Percentiles rank a stretch among this genome's conserved stretches.
These are phyloP conservation scores for Pleurotus citrinopileatus DNA, from an alignment of 768 basidiomycete species.

Conservation along the genomic window DNA sequence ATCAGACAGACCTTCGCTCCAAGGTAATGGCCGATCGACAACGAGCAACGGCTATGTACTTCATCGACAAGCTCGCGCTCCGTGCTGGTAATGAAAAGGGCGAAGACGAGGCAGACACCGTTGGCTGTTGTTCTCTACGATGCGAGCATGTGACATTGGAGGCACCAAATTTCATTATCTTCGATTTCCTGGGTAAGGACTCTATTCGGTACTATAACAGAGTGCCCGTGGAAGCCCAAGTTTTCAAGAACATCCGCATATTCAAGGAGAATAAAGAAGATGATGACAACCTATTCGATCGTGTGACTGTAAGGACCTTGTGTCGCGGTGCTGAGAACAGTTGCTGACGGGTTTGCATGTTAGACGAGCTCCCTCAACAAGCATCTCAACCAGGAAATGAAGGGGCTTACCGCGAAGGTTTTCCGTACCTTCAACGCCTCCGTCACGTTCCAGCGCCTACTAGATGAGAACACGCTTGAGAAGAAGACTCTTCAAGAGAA, in stretches of 20 bases:
- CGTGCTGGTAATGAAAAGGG: conserved; percentile 99
- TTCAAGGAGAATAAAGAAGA: conserved; percentile 94
- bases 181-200: conserved; percentile 99
- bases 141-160: conserved; percentile 95
- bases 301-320: conserved; percentile 73
- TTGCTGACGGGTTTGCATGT: conserved; percentile 10
- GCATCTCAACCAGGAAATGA: conserved; percentile 91
- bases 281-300: conserved; percentile 90
- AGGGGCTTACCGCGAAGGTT: conserved; percentile 96
- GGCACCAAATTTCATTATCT: conserved; percentile 82
- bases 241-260: conserved; percentile 97
- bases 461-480: conserved; percentile 63
- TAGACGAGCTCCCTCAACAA: conserved; percentile 88
- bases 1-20: conserved; percentile 76
- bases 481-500: conserved; percentile 89
- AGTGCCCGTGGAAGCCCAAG: conserved; percentile 84
- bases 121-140: conserved; percentile 96
- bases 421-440: conserved; percentile 99
- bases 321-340: conserved; percentile 6
- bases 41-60: conserved; percentile 98
- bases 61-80: conserved; percentile 95
- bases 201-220: conserved; percentile 96
- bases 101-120: conserved; percentile 98
- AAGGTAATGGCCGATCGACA: conserved; percentile 96
- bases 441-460: conserved; percentile 87